These are phyloP conservation scores for Sphaceloma murrayae DNA, from an alignment of 2,329 filamentous ascomycete species.

Conservation along the genomic window DNA sequence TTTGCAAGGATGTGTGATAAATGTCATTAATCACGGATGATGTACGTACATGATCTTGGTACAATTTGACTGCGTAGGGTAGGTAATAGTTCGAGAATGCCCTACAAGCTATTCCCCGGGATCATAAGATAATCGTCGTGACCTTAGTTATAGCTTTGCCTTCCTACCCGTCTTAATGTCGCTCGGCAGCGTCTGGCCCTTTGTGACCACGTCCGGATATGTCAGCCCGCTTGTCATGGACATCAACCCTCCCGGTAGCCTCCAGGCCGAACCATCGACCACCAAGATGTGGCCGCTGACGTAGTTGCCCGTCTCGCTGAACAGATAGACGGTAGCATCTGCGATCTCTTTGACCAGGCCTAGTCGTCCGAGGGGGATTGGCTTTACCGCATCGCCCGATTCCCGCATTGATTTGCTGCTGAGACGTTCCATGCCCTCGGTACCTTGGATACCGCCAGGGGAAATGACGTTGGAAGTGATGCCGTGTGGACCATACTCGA, in stretches of 20 bases:
- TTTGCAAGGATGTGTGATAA: too few species aligned
- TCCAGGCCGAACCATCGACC: constrained; percentile 49
- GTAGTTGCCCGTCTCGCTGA: constrained; percentile 76
- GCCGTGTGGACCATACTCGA: constrained; percentile 84
- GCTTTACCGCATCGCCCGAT: constrained; percentile 23
- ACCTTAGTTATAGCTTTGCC: constrained; percentile 46
- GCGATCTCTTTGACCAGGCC: constrained; percentile 81
- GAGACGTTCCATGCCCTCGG: constrained; percentile 52
- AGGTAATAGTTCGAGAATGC: too few species aligned
- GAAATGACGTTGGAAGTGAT: constrained; percentile 82
- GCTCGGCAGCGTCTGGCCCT: constrained; percentile 40
- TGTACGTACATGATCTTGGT: too few species aligned
- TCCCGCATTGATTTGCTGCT: constrained; percentile 1
- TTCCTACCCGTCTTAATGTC: constrained; percentile 51
- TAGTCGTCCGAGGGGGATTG: constrained; percentile 63
- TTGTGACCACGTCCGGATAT: constrained; percentile 53
- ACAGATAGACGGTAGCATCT: constrained; percentile 82
- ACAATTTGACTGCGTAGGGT: too few species aligned
- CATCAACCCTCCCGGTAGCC: constrained; percentile 21
- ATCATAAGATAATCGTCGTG: constrained; percentile 6
- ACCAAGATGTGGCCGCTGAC: constrained; percentile 76
- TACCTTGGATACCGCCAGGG: constrained; percentile 75
- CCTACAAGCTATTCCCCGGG: too few species aligned
- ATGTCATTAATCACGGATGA: too few species aligned
- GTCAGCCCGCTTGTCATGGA: constrained; percentile 18